phyloP scores from a whole-genome alignment of 23 red algal species.

The Porphyridium purpureum region DNA sequence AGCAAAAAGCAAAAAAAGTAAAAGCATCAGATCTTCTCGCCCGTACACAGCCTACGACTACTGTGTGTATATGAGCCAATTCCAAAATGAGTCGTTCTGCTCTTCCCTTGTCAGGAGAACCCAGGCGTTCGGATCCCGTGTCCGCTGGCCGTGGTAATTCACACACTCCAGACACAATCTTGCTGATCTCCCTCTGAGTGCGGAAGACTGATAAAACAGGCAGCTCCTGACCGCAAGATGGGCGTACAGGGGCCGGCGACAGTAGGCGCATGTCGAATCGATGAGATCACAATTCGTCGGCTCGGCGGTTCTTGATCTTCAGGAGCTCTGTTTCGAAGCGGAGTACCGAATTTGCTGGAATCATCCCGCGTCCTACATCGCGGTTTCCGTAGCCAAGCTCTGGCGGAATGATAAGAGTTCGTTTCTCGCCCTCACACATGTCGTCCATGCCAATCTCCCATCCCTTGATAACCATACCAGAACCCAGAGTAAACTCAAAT shows the following conservation, averaged over 20 bases:
- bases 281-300: too few species aligned
- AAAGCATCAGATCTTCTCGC: neutral
- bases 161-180: too few species aligned
- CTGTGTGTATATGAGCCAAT: too few species aligned
- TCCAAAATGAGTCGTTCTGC: conserved; percentile 1
- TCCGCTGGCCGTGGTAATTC: too few species aligned
- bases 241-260: too few species aligned
- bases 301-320: neutral
- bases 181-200: too few species aligned
- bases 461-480: conserved; percentile 73
- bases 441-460: conserved; percentile 67
- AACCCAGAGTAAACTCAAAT: conserved; percentile 62
- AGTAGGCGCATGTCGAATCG: too few species aligned
- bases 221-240: too few species aligned
- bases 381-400: conserved; percentile 57
- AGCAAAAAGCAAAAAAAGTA: neutral
- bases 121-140: too few species aligned
- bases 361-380: conserved; percentile 15
- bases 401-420: conserved; percentile 32
- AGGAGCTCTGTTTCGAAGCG: conserved; percentile 23
- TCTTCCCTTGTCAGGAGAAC: too few species aligned
- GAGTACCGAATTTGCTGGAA: conserved; percentile 10
- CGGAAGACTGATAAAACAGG: too few species aligned
- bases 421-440: conserved; percentile 44
- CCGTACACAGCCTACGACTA: too few species aligned